phyloP scores from a whole-genome alignment of 2,329 filamentous ascomycete species.

The Aspergillus novoparasiticus region DNA sequence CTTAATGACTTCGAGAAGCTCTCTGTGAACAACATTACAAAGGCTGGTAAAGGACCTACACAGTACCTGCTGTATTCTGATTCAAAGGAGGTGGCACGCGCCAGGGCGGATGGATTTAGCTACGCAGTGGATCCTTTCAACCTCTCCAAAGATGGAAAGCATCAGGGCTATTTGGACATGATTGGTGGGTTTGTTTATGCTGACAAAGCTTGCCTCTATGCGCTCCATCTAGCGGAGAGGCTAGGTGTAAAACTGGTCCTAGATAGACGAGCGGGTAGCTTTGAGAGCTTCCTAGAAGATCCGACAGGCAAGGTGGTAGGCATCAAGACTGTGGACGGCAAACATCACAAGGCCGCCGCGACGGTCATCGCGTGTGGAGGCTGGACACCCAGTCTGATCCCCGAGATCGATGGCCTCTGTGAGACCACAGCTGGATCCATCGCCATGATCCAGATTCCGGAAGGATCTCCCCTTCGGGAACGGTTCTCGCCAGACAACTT shows the following conservation, averaged over 20 bases:
- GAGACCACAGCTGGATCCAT: conserved; percentile 55
- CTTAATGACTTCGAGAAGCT: conserved; percentile 37
- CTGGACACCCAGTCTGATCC: conserved; percentile 49
- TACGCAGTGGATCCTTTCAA: conserved; percentile 44
- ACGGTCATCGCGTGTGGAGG: conserved; percentile 48
- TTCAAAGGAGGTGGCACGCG: conserved; percentile 27
- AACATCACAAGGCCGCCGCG: conserved; percentile 34
- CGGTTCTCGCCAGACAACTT: conserved; percentile 49
- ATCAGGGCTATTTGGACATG: conserved; percentile 49
- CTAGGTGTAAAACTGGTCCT: conserved; percentile 50
- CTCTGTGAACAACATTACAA: conserved; percentile 40
- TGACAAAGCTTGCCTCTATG: conserved; percentile 51
- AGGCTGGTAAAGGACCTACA: conserved; percentile 35
- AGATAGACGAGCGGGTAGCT: conserved; percentile 25
- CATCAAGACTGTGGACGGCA: conserved; percentile 43
- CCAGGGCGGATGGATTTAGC: conserved; percentile 30
- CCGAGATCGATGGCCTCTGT: conserved; percentile 44
- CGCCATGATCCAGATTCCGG: conserved; percentile 48
- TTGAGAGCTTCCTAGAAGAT: conserved; percentile 8
- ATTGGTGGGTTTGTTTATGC: conserved; percentile 51
- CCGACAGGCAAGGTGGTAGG: conserved; percentile 32
- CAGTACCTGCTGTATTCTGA: conserved; percentile 39
- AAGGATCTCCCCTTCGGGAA: conserved; percentile 39
- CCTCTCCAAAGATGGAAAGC: conserved; percentile 19
- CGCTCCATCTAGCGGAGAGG: conserved; percentile 45